These are phyloP conservation scores for Climacium dendroides DNA, from an alignment of 225 moss, liverwort and hornwort genomes.

Conservation along the genomic window DNA sequence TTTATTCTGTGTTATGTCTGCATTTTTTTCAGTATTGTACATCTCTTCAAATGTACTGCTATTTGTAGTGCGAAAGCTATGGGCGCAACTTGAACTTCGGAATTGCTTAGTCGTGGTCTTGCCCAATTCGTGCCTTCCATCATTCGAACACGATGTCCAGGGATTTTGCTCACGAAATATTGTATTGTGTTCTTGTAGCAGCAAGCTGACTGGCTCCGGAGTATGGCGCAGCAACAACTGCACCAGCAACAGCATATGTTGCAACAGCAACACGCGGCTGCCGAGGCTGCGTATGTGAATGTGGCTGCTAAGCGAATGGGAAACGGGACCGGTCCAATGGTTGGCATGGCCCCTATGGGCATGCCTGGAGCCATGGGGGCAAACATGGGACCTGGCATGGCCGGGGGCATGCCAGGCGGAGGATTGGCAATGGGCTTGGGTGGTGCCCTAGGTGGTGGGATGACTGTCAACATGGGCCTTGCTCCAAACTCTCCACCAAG, in stretches of 20 bases:
- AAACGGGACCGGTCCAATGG: conserved; percentile 51
- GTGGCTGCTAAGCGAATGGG: conserved; percentile 50
- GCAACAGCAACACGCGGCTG: conserved; percentile 66
- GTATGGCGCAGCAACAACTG: conserved; percentile 46
- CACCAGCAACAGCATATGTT: conserved; percentile 63
- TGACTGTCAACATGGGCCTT: conserved; percentile 60
- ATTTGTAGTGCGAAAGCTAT: background rate
- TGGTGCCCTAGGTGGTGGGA: conserved; percentile 35
- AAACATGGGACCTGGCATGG: conserved; percentile 47
- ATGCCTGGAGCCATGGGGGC: conserved; percentile 52
- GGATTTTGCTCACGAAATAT: background rate
- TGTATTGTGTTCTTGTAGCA: background rate
- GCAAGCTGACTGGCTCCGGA: conserved; percentile 68
- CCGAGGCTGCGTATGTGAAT: conserved; percentile 49
- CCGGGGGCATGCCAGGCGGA: conserved; percentile 47
- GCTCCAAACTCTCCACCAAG: conserved; percentile 72
- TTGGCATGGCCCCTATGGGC: conserved; percentile 37
- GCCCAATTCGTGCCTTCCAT: background rate
- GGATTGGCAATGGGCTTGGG: conserved; percentile 64
- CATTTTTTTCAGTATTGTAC: background rate
- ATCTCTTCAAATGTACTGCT: too few relatives aligned
- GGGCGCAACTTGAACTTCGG: background rate
- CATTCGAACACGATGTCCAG: background rate
- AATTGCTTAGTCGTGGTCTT: background rate
- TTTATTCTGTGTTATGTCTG: background rate